Conservation (phyloP, 352 stramenopile species). For the Globisporangium yorkense region DNA sequence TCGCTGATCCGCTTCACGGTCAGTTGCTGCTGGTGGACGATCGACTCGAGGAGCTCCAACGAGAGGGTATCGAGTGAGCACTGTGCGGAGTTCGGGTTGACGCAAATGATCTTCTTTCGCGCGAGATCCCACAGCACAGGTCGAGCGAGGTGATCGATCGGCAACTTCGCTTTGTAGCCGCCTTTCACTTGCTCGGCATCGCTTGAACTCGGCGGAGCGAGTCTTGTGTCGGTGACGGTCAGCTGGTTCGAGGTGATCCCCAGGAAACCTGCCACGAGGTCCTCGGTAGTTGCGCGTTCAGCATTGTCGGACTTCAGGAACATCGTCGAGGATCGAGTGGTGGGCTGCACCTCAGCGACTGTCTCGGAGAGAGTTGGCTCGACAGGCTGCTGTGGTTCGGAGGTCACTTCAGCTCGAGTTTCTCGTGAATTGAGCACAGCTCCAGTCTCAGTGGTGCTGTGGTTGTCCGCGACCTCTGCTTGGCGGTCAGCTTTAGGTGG, state of each 20-base stretch:
- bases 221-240: not conserved
- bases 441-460: no score
- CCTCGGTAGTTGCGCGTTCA: constrained; percentile 7
- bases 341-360: not conserved
- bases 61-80: constrained; percentile 22
- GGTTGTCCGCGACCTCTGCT: not conserved
- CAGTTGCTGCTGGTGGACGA: constrained; percentile 36
- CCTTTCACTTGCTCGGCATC: not conserved
- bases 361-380: not conserved
- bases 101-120: constrained; percentile 36
- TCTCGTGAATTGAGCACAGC: not conserved
- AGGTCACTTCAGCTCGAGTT: no score
- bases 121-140: constrained; percentile 41
- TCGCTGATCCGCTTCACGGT: constrained; percentile 37
- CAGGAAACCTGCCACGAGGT: constrained; percentile 11
- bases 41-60: constrained; percentile 37
- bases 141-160: constrained; percentile 27
- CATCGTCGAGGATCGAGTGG: not conserved
- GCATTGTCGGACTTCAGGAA: constrained; percentile 2
- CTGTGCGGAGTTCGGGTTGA: constrained; percentile 19
- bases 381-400: not conserved
- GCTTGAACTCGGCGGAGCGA: not conserved
- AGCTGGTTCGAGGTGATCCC: not conserved
- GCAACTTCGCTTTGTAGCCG: constrained; percentile 4
- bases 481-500: not conserved